Evolutionary conservation across 306 rosid species (phyloP), one percentile per base, ranked within the genome.

Genomic region (Cicer bijugum): DNA sequence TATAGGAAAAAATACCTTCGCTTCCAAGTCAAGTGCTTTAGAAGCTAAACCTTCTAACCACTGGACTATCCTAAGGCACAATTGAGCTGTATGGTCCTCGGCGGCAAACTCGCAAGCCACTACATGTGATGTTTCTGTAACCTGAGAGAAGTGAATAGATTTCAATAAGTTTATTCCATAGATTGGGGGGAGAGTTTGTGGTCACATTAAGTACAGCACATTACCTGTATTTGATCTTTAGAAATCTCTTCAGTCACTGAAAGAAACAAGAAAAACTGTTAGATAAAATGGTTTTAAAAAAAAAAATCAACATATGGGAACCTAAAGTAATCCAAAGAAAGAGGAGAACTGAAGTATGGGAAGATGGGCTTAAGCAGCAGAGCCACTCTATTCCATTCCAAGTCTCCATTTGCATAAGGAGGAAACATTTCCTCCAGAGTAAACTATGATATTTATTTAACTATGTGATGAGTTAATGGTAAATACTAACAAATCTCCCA

Each of bases 1-100:
- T 12, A n/a, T 74, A 64, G 43, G 58, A 74, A 48, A 66, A 58
- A 71, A 74, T 79, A 94, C 99, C 99, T 94, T 88, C 67, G 85
- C 87, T 83, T 91, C 97, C 86, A 88, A 80, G 75, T 91, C 97
- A 69, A 94, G 97, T 74, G 91, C 90, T 78, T 94, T 91, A 61
- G 99, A 91, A 78, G 99, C 91, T 81, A 94, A 82, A 76, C 84
- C 86, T 86, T 94, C 99, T 56, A 94, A 82, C 99, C 99, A 94
- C 81, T 94, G 96, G 80, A 94, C 96, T 75, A 94, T 86, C 51
- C 99, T 88, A 67, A 94, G 89, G 84, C 89, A 91, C 75, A 91
- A 87, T 61, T 94, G 99, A 69, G 96, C 96, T 1, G 87, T 82
- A 82, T 82, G 97, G 82, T 94, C 90, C 78, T 88, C 91, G 0